These are phyloP conservation scores for Candida suzukii DNA, from an alignment of 805 yeast genomes.

Conservation along the genomic window DNA sequence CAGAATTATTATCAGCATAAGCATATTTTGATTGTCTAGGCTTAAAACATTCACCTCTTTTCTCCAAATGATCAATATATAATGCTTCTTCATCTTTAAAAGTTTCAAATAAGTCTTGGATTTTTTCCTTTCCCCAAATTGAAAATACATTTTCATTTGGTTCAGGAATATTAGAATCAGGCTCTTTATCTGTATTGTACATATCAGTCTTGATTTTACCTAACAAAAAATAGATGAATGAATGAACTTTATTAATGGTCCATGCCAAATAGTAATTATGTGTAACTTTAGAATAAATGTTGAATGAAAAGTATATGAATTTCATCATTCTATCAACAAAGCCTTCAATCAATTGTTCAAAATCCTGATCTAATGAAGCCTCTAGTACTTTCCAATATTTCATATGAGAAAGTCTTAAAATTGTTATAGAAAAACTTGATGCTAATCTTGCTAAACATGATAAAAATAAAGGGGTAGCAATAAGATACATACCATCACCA, in stretches of 20 bases:
- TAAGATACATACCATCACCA: slow-evolving; percentile 33
- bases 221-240: slow-evolving; percentile 6
- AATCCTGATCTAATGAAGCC: slow-evolving; percentile 6
- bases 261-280: slow-evolving; percentile 17
- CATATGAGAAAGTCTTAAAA: slow-evolving; percentile 9
- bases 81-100: not conserved
- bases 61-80: not conserved
- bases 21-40: not conserved
- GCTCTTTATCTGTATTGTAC: slow-evolving; percentile 7
- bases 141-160: slow-evolving; percentile 1
- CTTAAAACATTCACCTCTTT: not conserved
- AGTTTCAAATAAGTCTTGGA: slow-evolving; percentile 2
- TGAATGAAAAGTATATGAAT: not conserved
- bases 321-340: not conserved
- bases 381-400: slow-evolving; percentile 5
- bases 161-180: slow-evolving; percentile 1
- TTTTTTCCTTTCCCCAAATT: slow-evolving; percentile 2
- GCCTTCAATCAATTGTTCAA: not conserved
- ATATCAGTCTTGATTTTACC: not conserved
- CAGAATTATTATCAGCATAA: too few species aligned
- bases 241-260: slow-evolving; percentile 11
- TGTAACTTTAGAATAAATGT: slow-evolving; percentile 5
- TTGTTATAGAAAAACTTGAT: slow-evolving; percentile 3
- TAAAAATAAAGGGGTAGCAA: slow-evolving; percentile 31
- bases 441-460: slow-evolving; percentile 6